Conservation (phyloP, 2,329 filamentous ascomycete species). For the Tolypocladium cylindrosporum region DNA sequence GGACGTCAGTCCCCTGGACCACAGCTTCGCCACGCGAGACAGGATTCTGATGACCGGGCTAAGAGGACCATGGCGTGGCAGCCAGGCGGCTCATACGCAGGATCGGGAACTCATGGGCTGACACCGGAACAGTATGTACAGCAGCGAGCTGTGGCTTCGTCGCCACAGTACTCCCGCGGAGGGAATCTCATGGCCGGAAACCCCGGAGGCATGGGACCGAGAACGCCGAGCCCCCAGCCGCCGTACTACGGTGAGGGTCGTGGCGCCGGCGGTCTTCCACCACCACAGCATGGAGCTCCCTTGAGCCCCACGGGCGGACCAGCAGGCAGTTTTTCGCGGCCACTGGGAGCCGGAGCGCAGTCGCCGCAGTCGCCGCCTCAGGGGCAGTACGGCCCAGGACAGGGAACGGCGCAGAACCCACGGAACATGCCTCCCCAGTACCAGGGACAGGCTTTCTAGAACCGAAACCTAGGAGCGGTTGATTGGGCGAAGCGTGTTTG, state of each 20-base stretch:
- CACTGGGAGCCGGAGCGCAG: slow-evolving; percentile 16
- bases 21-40: slow-evolving; percentile 28
- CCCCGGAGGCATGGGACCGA: slow-evolving; percentile 12
- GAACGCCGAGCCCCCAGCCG: slow-evolving; percentile 17
- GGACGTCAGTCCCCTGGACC: slow-evolving; percentile 12
- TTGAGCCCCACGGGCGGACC: slow-evolving; percentile 10
- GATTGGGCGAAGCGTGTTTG: background rate
- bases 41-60: slow-evolving; percentile 41
- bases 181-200: slow-evolving; percentile 47
- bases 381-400: slow-evolving; percentile 17
- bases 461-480: background rate
- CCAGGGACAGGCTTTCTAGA: slow-evolving; percentile 26
- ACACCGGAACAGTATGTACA: slow-evolving; percentile 78
- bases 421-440: slow-evolving; percentile 18
- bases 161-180: slow-evolving; percentile 49
- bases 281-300: slow-evolving; percentile 11
- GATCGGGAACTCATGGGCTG: slow-evolving; percentile 41
- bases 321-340: slow-evolving; percentile 20
- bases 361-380: slow-evolving; percentile 16
- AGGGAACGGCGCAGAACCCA: slow-evolving; percentile 8
- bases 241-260: slow-evolving; percentile 14
- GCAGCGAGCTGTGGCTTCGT: slow-evolving; percentile 53
- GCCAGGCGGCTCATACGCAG: slow-evolving; percentile 49
- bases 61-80: slow-evolving; percentile 70
- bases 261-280: slow-evolving; percentile 6